phyloP scores from a whole-genome alignment of 2,329 filamentous ascomycete species.

The Neonectria coccinea region DNA sequence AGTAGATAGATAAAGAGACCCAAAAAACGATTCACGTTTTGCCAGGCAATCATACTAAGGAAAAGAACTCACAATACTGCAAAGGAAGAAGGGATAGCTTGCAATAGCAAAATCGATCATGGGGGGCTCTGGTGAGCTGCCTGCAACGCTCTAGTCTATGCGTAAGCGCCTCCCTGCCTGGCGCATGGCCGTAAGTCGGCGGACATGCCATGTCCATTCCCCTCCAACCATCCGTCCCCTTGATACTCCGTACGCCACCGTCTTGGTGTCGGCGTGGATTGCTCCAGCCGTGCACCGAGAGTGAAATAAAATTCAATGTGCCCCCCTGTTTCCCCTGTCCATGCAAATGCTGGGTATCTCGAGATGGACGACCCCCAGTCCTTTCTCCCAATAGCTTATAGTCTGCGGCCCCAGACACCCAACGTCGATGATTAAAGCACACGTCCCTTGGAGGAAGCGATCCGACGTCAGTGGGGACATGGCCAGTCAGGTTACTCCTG shows the following conservation, averaged over 20 bases:
- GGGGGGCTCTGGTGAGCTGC: slow-evolving; percentile 1
- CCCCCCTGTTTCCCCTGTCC: slow-evolving; percentile 35
- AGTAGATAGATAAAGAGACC: slow-evolving; percentile 19
- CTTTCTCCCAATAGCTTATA: slow-evolving; percentile 15
- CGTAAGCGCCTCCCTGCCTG: slow-evolving; percentile 4
- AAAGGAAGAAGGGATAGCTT: background rate
- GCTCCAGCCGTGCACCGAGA: slow-evolving; percentile 30
- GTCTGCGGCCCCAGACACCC: background rate
- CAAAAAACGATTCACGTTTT: slow-evolving; percentile 9
- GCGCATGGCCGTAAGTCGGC: background rate
- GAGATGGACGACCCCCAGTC: slow-evolving; percentile 32
- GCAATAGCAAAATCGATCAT: slow-evolving; percentile 11
- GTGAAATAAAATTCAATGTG: slow-evolving; percentile 21
- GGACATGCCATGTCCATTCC: background rate
- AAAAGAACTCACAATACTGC: background rate
- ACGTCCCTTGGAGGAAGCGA: slow-evolving; percentile 4
- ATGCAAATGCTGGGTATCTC: slow-evolving; percentile 47
- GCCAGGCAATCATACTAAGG: background rate
- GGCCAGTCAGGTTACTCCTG: background rate
- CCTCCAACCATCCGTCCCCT: slow-evolving; percentile 13
- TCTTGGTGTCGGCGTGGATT: slow-evolving; percentile 13
- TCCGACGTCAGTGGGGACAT: background rate
- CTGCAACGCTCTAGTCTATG: slow-evolving; percentile 17
- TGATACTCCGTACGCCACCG: slow-evolving; percentile 41
- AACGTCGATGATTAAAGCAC: slow-evolving; percentile 15